Base-by-base conservation (phyloP, 2,329 filamentous ascomycete species). In the Aspergillus aculeatinus region DNA sequence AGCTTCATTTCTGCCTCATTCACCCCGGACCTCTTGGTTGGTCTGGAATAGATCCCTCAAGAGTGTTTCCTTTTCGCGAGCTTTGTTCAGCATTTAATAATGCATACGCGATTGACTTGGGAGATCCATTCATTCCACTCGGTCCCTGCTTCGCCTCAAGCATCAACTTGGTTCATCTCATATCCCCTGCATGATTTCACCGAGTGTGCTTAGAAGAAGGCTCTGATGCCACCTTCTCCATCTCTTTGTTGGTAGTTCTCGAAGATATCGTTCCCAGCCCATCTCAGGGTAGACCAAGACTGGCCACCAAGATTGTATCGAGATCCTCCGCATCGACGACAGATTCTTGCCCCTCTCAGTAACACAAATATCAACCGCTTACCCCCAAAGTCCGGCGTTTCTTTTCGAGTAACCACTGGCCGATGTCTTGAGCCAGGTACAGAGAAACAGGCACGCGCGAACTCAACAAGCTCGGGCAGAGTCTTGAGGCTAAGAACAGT, bases 201-300 rank as follows among this genome's bases (percentile, higher is more conserved):
- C 83, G 65, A 87, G 81, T 65, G 86, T 86, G 50, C 79, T 76
- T 64, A 86, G 77, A 60, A 86, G 85, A 0, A 35, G 33, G 77
- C 80, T 12, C 75, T 71, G 58, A 86, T 70, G 1, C 85, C 84
- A 2, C 78, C 80, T 11, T 77, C 74, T 2, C 85, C 84, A 11
- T 85, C 84, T 2, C 84, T 84, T 55, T 83, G 83, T 72, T 84
- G 81, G 72, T 86, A 87, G 52, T 81, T 82, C 69, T 83, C 83
- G 67, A 86, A 86, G 3, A 83, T 81, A 1, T 84, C 84, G 23
- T 81, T 80, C 6, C 83, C 79, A 9, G 81, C 79, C 83, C 83
- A 85, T 53, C 83, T 65, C 1, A 82, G 82, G 1, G 7, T 27
- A 27, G 25, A 27, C 83, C 83, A 72, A 85, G 77, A 48, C 79